These are phyloP conservation scores for Albatrellus sp. DNA, from an alignment of 1,284 basidiomycete species.

Conservation along the genomic window DNA sequence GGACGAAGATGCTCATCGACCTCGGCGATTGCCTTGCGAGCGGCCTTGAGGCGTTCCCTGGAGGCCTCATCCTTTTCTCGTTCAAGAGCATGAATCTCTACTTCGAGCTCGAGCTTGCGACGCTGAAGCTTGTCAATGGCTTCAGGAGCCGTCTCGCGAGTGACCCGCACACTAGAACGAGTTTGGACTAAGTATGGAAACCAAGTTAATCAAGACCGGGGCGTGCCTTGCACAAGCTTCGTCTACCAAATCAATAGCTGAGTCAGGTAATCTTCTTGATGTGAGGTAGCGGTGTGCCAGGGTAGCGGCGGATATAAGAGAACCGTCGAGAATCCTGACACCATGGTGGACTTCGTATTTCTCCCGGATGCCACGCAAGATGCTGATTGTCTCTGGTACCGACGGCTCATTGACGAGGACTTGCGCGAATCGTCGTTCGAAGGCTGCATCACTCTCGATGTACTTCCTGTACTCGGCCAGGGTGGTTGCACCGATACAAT, in stretches of 20 bases:
- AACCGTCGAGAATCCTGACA: constrained; percentile 82
- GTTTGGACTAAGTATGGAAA: neutral
- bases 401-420: constrained; percentile 89
- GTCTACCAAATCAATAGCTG: constrained; percentile 89
- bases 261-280: constrained; percentile 74
- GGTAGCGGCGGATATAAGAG: constrained; percentile 84
- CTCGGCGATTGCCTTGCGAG: constrained; percentile 73
- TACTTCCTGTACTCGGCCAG: constrained; percentile 90
- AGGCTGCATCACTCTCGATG: constrained; percentile 90
- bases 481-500: constrained; percentile 89
- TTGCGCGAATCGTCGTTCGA: constrained; percentile 92
- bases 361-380: constrained; percentile 83
- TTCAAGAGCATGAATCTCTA: constrained; percentile 93
- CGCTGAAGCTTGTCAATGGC: constrained; percentile 92
- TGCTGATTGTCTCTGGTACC: constrained; percentile 87
- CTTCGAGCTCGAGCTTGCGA: constrained; percentile 84
- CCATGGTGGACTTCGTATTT: constrained; percentile 81
- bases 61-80: constrained; percentile 87
- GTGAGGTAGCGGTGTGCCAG: constrained; percentile 94
- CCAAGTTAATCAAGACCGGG: neutral
- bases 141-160: constrained; percentile 90
- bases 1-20: constrained; percentile 89
- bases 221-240: constrained; percentile 81
- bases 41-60: constrained; percentile 74
- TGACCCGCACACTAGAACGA: constrained; percentile 66